These are phyloP conservation scores for Lachnellula willkommii DNA, from an alignment of 2,329 filamentous ascomycete species.

Conservation along the genomic window DNA sequence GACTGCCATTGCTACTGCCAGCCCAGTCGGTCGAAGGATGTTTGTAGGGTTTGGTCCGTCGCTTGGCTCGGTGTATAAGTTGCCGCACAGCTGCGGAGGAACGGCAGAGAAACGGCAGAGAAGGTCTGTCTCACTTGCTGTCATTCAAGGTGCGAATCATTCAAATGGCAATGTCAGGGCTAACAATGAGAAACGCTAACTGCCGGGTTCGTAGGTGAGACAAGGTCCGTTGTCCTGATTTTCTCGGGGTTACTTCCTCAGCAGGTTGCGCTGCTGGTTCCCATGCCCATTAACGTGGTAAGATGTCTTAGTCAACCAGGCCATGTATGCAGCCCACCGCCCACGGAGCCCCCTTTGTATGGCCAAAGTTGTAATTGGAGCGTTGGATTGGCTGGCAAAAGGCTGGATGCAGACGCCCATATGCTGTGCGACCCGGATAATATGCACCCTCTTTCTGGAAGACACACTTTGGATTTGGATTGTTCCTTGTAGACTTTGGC, in stretches of 20 bases:
- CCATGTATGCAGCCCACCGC: background rate
- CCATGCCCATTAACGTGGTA: background rate
- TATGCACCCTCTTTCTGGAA: background rate
- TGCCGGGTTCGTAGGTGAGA: conserved; percentile 1
- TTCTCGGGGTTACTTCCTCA: background rate
- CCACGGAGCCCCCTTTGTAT: background rate
- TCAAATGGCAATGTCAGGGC: background rate
- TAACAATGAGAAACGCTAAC: background rate
- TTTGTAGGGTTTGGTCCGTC: background rate
- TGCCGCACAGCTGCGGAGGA: background rate
- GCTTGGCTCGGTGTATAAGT: background rate
- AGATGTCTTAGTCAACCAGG: background rate
- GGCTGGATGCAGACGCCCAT: background rate
- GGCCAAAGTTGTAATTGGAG: background rate
- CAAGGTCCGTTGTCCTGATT: background rate
- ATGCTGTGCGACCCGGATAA: background rate
- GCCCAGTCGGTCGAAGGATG: background rate
- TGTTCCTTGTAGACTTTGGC: background rate
- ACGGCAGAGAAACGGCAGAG: background rate
- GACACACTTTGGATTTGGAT: background rate
- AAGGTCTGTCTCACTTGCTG: conserved; percentile 1
- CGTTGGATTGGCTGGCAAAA: background rate
- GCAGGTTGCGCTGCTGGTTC: background rate
- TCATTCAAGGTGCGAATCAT: background rate
- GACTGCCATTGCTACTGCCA: background rate